Conservation (phyloP, 768 basidiomycete species). For the Obba rivulosa region DNA sequence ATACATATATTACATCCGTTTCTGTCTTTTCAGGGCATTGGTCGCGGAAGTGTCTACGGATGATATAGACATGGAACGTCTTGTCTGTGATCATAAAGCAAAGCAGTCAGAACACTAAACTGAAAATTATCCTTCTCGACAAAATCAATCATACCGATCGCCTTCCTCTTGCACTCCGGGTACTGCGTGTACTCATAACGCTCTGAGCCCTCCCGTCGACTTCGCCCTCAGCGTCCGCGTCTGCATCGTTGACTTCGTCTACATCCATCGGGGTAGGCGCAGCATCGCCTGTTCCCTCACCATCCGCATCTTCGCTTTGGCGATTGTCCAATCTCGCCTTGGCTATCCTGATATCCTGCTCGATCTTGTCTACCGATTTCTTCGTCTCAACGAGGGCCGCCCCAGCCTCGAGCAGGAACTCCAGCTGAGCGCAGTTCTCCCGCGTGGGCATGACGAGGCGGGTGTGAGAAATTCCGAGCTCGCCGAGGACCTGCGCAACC, state of each 20-base stretch:
- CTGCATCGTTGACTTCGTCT: conserved; percentile 33
- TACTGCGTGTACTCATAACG: conserved; percentile 36
- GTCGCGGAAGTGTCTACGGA: conserved; percentile 61
- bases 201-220: conserved; percentile 59
- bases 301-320: conserved; percentile 28
- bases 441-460: conserved; percentile 94
- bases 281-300: conserved; percentile 34
- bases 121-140: not conserved
- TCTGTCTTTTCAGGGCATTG: conserved; percentile 5
- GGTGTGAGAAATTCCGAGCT: conserved; percentile 66
- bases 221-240: conserved; percentile 23
- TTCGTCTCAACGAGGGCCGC: conserved; percentile 82
- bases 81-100: conserved; percentile 33
- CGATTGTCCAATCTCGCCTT: conserved; percentile 43
- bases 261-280: conserved; percentile 45
- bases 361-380: conserved; percentile 77
- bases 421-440: conserved; percentile 69
- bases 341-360: conserved; percentile 76
- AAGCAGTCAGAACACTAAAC: conserved; percentile 4
- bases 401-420: conserved; percentile 68
- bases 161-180: conserved; percentile 37
- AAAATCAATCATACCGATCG: conserved; percentile 47
- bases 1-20: not conserved
- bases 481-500: conserved; percentile 68
- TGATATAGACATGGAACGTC: conserved; percentile 68